Evolutionary conservation across 2,329 filamentous ascomycete species (phyloP), one percentile per base, ranked within the genome.

Genomic region (Epichloe baconii): DNA sequence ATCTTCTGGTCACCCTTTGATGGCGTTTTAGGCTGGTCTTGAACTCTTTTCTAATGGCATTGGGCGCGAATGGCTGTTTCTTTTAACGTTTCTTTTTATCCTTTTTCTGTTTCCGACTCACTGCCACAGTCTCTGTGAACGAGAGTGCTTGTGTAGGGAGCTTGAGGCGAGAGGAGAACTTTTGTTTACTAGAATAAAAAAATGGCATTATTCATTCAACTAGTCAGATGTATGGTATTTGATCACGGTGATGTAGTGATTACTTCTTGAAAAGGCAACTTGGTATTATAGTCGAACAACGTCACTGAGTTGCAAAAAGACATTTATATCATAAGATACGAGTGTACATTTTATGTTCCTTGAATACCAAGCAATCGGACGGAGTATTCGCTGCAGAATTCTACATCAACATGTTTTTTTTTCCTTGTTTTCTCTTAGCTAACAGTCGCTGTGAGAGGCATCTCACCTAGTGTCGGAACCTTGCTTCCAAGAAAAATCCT

Each of bases 1-100:
- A 17, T 48, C 53, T 58, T 59, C 53, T 57, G 57, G 54, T 53
- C 56, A 61, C 57, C 56, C 57, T 62, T 47, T 61, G 62, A 57
- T 59, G 64, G 64, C 64, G 64, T 67, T 67, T 62, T 56, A 57
- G 62, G 57, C 56, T 58, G 60, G 59, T 56, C 14, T 51, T 48
- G 38, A 19, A 36, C 1, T 15, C 40, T 57, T 61, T 61, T n/a
- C 49, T 7, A 11, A 52, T 48, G 55, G 57, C 54, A 61, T 59
- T 45, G 59, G 65, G 65, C 65, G 65, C 60, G 63, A 57, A 59
- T 59, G 59, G 61, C 60, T 62, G 56, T 54, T 57, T 55, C 47
- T 44, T 47, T 31, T 40, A 0, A 8, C 44, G 10, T 45, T 44
- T 48, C 26, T 49, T 45, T 19, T 41, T 55, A 46, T 41, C 48